Evolutionary conservation across 1,139 yeast genomes (phyloP).

Genomic region (Suhomyces choctaworum): DNA sequence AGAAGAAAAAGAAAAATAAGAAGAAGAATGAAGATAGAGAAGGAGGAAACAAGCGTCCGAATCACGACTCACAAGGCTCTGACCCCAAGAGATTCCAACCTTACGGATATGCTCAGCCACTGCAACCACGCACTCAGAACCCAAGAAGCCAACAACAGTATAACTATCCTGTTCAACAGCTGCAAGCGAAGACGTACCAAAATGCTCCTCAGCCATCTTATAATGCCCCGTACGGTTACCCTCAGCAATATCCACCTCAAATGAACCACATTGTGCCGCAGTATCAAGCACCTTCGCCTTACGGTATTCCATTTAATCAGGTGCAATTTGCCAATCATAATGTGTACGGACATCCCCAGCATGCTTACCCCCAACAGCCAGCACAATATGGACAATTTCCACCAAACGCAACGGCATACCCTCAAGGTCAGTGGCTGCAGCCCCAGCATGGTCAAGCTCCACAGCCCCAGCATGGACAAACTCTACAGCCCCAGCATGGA

Average conservation of each 20-base stretch:
- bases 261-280: constrained; percentile 2
- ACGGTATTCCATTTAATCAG: constrained; percentile 7
- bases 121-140: constrained; percentile 6
- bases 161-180: neutral
- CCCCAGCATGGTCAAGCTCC: neutral
- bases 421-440: neutral
- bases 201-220: constrained; percentile 2
- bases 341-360: neutral
- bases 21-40: constrained; percentile 26
- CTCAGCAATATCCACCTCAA: neutral
- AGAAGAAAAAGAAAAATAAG: constrained; percentile 34
- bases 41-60: too few species aligned
- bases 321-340: constrained; percentile 3
- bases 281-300: constrained; percentile 5
- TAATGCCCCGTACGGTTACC: neutral
- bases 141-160: neutral
- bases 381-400: constrained; percentile 5
- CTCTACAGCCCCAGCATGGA: neutral
- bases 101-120: constrained; percentile 25
- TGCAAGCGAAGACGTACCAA: neutral
- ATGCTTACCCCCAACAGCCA: constrained; percentile 7
- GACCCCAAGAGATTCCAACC: constrained; percentile 23
- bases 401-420: constrained; percentile 5
- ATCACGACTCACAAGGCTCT: too few species aligned
- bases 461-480: constrained; percentile 10